Evolutionary conservation across 176 grass and related monocot genomes (phyloP).

Genomic region (Oryza coarctata): DNA sequence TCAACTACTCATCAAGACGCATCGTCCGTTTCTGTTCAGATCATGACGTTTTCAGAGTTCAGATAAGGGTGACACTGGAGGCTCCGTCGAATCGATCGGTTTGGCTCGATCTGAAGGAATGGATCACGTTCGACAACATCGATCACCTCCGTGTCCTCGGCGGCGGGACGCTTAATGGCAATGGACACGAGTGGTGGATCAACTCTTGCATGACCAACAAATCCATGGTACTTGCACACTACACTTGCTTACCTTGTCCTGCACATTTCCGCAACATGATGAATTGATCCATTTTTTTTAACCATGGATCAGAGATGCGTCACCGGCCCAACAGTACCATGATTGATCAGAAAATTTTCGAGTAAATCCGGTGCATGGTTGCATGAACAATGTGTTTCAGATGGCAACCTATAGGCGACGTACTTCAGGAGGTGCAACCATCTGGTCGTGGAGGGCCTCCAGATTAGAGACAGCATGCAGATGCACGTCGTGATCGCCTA

Average conservation of each 20-base stretch:
- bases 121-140: constrained; percentile 61
- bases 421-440: constrained; percentile 51
- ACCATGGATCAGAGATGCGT: constrained; percentile 53
- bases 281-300: background rate
- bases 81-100: constrained; percentile 59
- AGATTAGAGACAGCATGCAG: constrained; percentile 61
- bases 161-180: constrained; percentile 63
- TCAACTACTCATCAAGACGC: background rate
- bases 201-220: constrained; percentile 63
- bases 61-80: constrained; percentile 70
- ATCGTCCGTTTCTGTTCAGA: background rate
- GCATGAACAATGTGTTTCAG: constrained; percentile 11
- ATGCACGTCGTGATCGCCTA: constrained; percentile 56
- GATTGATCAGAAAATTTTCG: background rate
- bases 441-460: constrained; percentile 54
- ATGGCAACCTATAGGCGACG: constrained; percentile 53
- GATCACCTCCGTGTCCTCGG: constrained; percentile 46
- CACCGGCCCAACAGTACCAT: constrained; percentile 61
- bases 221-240: constrained; percentile 42
- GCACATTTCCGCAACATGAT: background rate
- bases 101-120: constrained; percentile 34
- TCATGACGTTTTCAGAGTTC: background rate
- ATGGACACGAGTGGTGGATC: constrained; percentile 73
- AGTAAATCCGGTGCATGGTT: background rate
- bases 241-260: background rate